Evolutionary conservation across 2,329 filamentous ascomycete genomes (phyloP), one percentile per base, ranked within the genome.

Genomic region (Lasiodiplodia sp.): DNA sequence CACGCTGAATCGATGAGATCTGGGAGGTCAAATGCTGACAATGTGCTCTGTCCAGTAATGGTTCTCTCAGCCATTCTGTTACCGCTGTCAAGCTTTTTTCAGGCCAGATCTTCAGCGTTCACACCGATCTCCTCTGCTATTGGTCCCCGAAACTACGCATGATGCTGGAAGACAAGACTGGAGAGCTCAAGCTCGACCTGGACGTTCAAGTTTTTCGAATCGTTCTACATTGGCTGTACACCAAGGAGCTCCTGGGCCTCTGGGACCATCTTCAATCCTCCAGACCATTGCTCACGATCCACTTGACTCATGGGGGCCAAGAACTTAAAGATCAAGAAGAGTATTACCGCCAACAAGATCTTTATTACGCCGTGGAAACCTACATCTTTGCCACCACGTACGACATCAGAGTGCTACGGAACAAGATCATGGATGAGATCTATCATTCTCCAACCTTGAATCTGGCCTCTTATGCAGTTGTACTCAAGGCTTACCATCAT

Each of bases 171-270:
- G 1, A 6, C 16, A 21, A 23, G 11, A 14, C 16, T 1, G 18
- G 21, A 2, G n/a, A 31, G 31, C 65, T 58, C 1, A 12, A 40
- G 21, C 16, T 62, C 4, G 53, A n/a, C 18, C 11, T 16, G 4
- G 21, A 47, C 12, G 14, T 25, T 16, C 1, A 65, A 2, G 16
- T 40, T 4, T 18, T 51, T 8, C 8, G n/a, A 8, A 18, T 21
- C 7, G 21, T 64, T 44, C 28, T 64, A 18, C 31, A 52, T 12
- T 52, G 60, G 60, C 6, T 25, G 8, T 64, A 64, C 60, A 64
- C n/a, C 7, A 8, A 10, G 4, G 18, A 18, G 2, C 6, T 56
- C n/a, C 31, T 6, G 23, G 38, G 21, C 5, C 5, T 7, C 23
- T 12, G 6, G 18, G 25, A 2, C 21, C 3, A 7, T 25, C 4